These are phyloP conservation scores for Ophiocordyceps unilateralis DNA, from an alignment of 2,329 filamentous ascomycete species.

Conservation along the genomic window DNA sequence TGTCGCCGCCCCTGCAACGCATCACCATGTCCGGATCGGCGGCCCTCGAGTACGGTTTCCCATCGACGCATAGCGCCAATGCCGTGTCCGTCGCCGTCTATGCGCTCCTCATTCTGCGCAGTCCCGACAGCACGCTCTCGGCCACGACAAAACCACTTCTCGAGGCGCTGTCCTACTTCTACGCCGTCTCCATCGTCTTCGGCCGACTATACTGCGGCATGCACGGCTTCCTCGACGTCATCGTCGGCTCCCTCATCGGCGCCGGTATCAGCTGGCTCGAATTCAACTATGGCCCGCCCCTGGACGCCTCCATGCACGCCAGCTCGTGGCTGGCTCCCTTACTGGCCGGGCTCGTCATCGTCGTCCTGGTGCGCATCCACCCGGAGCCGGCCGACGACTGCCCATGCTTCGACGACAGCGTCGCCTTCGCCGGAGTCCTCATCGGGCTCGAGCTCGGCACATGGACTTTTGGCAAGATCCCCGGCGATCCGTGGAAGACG, in stretches of 20 bases:
- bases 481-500: conserved; percentile 23
- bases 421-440: conserved; percentile 79
- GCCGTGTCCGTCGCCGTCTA: conserved; percentile 89
- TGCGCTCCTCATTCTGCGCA: conserved; percentile 52
- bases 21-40: conserved; percentile 97
- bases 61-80: conserved; percentile 92
- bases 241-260: conserved; percentile 64
- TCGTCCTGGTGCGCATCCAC: conserved; percentile 71
- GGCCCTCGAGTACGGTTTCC: conserved; percentile 91
- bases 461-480: conserved; percentile 59
- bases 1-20: conserved; percentile 79
- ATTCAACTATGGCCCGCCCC: conserved; percentile 39
- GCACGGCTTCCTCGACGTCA: conserved; percentile 90
- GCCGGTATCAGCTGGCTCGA: conserved; percentile 43
- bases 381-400: conserved; percentile 95
- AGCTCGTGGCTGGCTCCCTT: conserved; percentile 48
- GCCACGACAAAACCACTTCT: conserved; percentile 42
- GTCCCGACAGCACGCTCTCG: conserved; percentile 43
- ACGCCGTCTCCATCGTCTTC: conserved; percentile 75
- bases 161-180: conserved; percentile 60
- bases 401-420: conserved; percentile 90
- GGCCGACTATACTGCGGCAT: conserved; percentile 94
- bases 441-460: conserved; percentile 69
- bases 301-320: conserved; percentile 55
- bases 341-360: conserved; percentile 45